Percentiles rank a stretch among this genome's conserved stretches.
Conservation (phyloP, 2,329 filamentous ascomycete species). For the Diaporthe amygdali region DNA sequence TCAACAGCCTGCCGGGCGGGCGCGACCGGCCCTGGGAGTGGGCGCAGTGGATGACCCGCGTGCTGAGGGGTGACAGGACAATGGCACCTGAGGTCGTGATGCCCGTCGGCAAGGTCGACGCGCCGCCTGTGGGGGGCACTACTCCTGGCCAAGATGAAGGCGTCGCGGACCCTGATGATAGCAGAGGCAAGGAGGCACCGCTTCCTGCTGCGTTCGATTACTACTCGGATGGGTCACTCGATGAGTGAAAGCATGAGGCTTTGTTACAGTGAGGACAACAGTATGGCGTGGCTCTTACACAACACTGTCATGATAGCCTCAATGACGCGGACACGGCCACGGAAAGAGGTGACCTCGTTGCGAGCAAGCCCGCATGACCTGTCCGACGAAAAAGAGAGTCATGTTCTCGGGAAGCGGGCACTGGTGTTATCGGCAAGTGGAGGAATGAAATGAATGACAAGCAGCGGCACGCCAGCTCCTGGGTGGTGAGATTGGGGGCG, state of each 20-base stretch:
- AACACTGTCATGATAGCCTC: neutral
- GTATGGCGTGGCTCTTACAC: neutral
- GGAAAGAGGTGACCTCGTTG: too few species aligned
- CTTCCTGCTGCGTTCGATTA: constrained; percentile 39
- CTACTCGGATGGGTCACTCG: constrained; percentile 31
- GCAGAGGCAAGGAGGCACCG: constrained; percentile 25
- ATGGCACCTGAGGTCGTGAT: constrained; percentile 20
- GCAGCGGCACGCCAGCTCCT: neutral
- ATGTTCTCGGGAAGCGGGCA: neutral
- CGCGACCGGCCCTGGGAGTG: constrained; percentile 71
- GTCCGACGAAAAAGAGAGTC: neutral
- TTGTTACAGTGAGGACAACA: neutral
- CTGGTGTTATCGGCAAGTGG: neutral
- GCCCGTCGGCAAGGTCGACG: constrained; percentile 22
- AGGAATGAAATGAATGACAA: neutral
- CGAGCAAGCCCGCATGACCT: too few species aligned
- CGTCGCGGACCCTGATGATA: constrained; percentile 28
- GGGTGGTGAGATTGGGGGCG: neutral
- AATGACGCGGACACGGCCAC: neutral
- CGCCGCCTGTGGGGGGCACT: neutral
- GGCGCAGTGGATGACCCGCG: constrained; percentile 66
- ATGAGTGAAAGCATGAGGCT: neutral
- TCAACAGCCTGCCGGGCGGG: constrained; percentile 70
- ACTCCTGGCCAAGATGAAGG: constrained; percentile 7
- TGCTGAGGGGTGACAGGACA: constrained; percentile 36